Conservation (phyloP, 192 early-diverging fungal species). For the Jimgerdemannia flammicorona region DNA sequence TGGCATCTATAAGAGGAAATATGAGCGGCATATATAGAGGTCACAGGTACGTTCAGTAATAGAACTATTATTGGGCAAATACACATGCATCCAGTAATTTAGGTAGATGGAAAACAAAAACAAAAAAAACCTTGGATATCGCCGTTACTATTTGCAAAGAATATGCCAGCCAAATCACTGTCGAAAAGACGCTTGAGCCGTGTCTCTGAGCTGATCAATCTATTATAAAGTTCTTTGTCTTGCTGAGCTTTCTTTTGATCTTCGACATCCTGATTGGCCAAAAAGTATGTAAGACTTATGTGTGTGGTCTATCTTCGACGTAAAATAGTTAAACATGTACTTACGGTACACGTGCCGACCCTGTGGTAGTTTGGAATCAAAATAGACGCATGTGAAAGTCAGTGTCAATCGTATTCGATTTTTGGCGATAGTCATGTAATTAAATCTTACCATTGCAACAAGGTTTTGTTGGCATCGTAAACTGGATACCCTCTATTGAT, state of each 20-base stretch:
- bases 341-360: neutral
- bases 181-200: neutral
- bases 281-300: neutral
- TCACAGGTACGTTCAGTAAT: neutral
- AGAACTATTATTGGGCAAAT: neutral
- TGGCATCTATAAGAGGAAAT: neutral
- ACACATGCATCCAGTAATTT: too few relatives aligned
- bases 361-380: neutral
- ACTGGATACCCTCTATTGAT: neutral
- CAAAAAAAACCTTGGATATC: neutral
- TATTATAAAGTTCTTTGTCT: neutral
- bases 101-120: neutral
- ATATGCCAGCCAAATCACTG: neutral
- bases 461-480: neutral
- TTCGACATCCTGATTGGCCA: neutral
- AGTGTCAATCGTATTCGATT: too few relatives aligned
- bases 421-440: neutral
- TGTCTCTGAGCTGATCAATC: neutral
- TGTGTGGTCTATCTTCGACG: neutral
- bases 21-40: neutral
- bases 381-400: neutral
- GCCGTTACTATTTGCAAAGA: neutral
- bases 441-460: neutral
- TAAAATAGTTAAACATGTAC: neutral
- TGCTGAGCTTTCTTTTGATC: neutral